These are phyloP conservation scores for Peronospora belbahrii DNA, from an alignment of 352 stramenopile genomes.

Conservation along the genomic window DNA sequence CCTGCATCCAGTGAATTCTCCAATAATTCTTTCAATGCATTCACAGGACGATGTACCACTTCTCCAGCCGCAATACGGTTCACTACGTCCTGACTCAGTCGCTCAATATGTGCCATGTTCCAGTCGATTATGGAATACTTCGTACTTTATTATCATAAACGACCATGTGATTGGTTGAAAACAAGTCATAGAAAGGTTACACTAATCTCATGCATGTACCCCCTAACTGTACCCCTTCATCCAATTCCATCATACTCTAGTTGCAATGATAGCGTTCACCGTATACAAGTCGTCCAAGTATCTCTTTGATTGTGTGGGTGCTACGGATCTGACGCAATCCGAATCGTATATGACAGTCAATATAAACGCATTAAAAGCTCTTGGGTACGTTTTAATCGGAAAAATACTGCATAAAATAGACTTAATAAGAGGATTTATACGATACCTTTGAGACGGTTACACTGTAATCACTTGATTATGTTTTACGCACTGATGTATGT, in stretches of 20 bases:
- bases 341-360: constrained; percentile 21
- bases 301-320: constrained; percentile 49
- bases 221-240: neutral
- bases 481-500: too few relatives aligned
- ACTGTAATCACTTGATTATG: too few relatives aligned
- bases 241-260: too few relatives aligned
- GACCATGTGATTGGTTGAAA: constrained; percentile 30
- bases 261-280: constrained; percentile 33
- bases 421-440: too few relatives aligned
- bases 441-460: too few relatives aligned
- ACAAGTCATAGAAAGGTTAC: neutral
- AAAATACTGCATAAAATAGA: neutral
- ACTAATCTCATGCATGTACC: neutral
- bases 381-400: constrained; percentile 30
- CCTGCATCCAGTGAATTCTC: constrained; percentile 98
- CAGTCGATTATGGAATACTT: constrained; percentile 2
- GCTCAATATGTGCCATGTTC: constrained; percentile 59
- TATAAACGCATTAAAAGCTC: constrained; percentile 31
- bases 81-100: constrained; percentile 87
- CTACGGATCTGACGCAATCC: constrained; percentile 7
- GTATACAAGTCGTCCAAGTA: constrained; percentile 65
- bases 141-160: constrained; percentile 43
- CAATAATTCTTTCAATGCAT: constrained; percentile 96
- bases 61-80: constrained; percentile 93
- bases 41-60: constrained; percentile 92